A percentile compares a stretch with the other conserved stretches of the same genome.
Conservation (phyloP, 179 eudicot genomes). For the Monotropa hypopitys region DNA sequence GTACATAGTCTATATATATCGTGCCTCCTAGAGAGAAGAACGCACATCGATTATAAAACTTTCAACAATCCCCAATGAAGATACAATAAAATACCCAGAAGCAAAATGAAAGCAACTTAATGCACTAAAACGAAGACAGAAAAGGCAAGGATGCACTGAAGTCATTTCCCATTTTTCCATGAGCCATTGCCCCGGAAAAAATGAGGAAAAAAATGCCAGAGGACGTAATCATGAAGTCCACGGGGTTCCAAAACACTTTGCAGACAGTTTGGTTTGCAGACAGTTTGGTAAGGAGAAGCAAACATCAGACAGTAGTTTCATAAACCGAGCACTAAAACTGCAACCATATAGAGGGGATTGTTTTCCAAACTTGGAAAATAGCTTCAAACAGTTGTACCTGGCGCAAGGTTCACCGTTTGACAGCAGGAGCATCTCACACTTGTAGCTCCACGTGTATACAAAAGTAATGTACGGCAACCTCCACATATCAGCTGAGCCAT, state of each 20-base stretch:
- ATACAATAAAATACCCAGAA: too few species aligned
- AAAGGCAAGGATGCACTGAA: background rate
- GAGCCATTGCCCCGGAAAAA: background rate
- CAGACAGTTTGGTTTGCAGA: too few species aligned
- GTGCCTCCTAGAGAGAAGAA: too few species aligned
- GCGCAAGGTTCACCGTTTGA: conserved; percentile 55
- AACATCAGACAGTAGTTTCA: background rate
- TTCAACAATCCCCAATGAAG: too few species aligned
- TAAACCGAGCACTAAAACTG: background rate
- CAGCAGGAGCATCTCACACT: conserved; percentile 86
- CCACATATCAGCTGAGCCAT: conserved; percentile 67
- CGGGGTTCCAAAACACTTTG: background rate
- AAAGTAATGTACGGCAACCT: conserved; percentile 61
- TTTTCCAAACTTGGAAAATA: background rate
- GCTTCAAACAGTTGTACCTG: conserved; percentile 30
- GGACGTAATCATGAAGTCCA: background rate
- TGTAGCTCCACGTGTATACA: conserved; percentile 68
- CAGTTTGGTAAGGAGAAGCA: background rate
- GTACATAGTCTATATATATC: too few species aligned
- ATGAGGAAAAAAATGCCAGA: background rate
- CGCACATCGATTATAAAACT: too few species aligned
- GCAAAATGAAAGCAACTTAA: background rate
- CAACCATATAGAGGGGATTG: background rate
- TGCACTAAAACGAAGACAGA: background rate
- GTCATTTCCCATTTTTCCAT: background rate